Evolutionary conservation across 2,329 filamentous ascomycete genomes (phyloP).

Genomic region (Sporothrix variecibatus): DNA sequence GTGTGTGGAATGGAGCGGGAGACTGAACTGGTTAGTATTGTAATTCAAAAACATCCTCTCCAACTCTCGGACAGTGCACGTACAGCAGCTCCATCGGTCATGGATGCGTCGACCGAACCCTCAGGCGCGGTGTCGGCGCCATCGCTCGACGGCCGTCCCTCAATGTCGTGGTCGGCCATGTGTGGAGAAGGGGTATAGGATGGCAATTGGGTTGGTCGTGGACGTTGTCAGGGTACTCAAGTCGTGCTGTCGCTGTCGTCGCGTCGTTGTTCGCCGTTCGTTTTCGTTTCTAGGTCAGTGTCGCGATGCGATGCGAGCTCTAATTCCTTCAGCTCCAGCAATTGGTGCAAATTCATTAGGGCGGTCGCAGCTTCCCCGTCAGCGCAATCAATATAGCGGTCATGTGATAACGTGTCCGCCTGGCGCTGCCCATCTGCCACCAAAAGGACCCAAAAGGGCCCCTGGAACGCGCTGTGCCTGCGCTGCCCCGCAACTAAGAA

Average conservation of each 20-base stretch:
- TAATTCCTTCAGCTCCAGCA: neutral
- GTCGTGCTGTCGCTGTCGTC: neutral
- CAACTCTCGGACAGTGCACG: neutral
- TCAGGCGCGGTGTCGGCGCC: conserved; percentile 9
- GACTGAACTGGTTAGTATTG: conserved; percentile 1
- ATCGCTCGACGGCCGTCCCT: conserved; percentile 2
- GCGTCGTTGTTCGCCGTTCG: neutral
- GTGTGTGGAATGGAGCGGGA: neutral
- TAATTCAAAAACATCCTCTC: too few species aligned
- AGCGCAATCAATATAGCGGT: neutral
- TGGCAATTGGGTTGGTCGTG: neutral
- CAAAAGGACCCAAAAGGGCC: neutral
- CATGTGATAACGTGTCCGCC: conserved; percentile 27
- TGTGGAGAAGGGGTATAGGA: neutral
- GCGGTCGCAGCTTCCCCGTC: neutral
- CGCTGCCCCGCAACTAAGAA: conserved; percentile 18
- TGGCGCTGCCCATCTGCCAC: conserved; percentile 4
- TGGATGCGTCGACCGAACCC: neutral
- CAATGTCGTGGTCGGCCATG: conserved; percentile 15
- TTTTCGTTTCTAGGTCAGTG: neutral
- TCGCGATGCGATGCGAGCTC: neutral
- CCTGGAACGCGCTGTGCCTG: conserved; percentile 13
- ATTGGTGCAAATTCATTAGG: neutral
- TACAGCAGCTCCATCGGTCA: conserved; percentile 5
- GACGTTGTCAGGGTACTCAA: neutral